These are phyloP conservation scores for Asparagopsis taxiformis DNA, from an alignment of 31 red algal species.

Conservation along the genomic window DNA sequence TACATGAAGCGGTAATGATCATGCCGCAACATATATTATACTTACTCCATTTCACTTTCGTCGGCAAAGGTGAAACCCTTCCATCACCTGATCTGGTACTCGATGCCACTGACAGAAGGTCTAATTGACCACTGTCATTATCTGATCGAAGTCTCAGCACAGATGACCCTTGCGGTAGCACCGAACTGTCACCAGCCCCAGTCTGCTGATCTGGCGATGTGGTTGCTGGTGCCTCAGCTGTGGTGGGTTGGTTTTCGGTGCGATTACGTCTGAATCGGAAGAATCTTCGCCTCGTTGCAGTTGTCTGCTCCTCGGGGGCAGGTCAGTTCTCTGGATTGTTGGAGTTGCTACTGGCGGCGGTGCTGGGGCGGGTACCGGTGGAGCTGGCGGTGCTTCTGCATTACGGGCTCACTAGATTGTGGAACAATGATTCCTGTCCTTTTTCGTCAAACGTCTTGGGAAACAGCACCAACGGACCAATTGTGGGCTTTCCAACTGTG, in stretches of 20 bases:
- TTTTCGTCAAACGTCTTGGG: conserved; percentile 19
- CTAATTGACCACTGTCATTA: background rate
- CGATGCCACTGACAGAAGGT: background rate
- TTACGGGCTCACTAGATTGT: background rate
- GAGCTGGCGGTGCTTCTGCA: no score
- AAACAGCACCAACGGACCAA: background rate
- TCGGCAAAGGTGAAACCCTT: background rate
- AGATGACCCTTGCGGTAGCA: background rate
- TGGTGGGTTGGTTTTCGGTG: no score
- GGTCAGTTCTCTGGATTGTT: no score
- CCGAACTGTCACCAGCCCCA: background rate
- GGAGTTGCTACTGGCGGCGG: no score
- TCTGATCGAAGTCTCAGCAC: background rate
- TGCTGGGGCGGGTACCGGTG: no score
- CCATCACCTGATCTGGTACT: background rate
- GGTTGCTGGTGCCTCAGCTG: no score
- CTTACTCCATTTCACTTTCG: background rate
- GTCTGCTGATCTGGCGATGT: background rate
- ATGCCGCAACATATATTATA: background rate
- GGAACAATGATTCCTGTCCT: conserved; percentile 1
- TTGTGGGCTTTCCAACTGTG: conserved; percentile 9
- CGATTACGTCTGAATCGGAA: no score
- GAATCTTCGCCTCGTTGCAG: no score
- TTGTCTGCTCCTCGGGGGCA: no score
- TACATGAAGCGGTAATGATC: background rate